Evolutionary conservation across 768 basidiomycete species (phyloP).

Genomic region (Pholiota molesta): DNA sequence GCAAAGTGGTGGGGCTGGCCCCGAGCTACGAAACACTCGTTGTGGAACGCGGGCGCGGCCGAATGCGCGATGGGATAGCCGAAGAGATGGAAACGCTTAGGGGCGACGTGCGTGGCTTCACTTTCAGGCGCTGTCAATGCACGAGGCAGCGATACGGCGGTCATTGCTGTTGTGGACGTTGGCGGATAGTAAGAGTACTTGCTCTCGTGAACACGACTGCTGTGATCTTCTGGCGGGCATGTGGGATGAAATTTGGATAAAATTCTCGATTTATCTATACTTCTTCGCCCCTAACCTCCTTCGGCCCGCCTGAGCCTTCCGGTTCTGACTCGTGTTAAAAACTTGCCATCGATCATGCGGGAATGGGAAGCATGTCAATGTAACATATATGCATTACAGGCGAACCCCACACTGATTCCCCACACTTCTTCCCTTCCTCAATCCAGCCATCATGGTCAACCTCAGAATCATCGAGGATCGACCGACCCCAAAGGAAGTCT

Average conservation of each 20-base stretch:
- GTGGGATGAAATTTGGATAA: background rate
- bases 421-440: background rate
- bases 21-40: constrained; percentile 3
- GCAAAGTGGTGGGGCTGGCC: background rate
- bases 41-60: constrained; percentile 8
- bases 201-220: too few relatives aligned
- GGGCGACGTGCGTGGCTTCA: background rate
- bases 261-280: too few relatives aligned
- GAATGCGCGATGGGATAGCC: constrained; percentile 8
- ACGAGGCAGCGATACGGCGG: background rate
- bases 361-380: background rate
- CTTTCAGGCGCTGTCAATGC: background rate
- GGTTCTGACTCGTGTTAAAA: background rate
- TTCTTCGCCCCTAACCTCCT: background rate
- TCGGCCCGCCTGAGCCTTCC: background rate
- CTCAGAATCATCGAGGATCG: constrained; percentile 7
- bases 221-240: background rate
- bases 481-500: constrained; percentile 28
- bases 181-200: too few relatives aligned
- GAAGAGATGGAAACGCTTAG: constrained; percentile 4
- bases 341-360: background rate
- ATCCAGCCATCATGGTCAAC: constrained; percentile 3
- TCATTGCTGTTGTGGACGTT: background rate
- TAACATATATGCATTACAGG: background rate
- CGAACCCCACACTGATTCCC: background rate